phyloP scores from a whole-genome alignment of 805 yeast genomes.

The Saccharomycopsis oosterbeekiorum region DNA sequence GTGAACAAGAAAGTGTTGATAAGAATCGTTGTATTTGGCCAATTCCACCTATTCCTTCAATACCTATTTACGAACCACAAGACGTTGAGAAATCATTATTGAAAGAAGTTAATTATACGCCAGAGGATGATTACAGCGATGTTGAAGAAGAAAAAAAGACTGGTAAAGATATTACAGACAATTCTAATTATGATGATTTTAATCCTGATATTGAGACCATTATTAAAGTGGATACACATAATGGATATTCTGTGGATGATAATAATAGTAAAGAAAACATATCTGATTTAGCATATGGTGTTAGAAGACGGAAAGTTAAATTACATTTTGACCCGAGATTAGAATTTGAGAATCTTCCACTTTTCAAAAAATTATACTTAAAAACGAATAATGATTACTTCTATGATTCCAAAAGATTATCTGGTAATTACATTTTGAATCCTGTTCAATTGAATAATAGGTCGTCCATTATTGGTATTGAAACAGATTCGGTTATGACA shows the following conservation, averaged over 20 bases:
- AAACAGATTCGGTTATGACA: conserved; percentile 31
- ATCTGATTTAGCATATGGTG: conserved; percentile 2
- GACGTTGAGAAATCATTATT: conserved; percentile 75
- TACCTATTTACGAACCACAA: conserved; percentile 51
- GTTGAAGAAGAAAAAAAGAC: conserved; percentile 29
- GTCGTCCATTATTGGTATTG: conserved; percentile 25
- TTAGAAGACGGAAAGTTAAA: conserved; percentile 8
- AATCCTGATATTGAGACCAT: not conserved
- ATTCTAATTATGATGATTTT: not conserved
- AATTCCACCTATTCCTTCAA: conserved; percentile 58
- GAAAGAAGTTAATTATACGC: conserved; percentile 59
- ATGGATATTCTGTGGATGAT: not conserved
- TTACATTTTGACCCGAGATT: conserved; percentile 15
- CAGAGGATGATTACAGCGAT: conserved; percentile 36
- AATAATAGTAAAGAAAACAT: not conserved
- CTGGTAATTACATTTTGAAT: conserved; percentile 58
- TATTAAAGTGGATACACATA: not conserved
- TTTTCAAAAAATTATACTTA: conserved; percentile 14
- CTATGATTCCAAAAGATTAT: conserved; percentile 53
- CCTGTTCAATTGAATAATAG: conserved; percentile 35
- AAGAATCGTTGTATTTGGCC: conserved; percentile 46
- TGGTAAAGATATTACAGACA: conserved; percentile 23
- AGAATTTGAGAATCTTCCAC: conserved; percentile 11
- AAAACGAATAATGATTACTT: conserved; percentile 27
- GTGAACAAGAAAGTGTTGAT: conserved; percentile 3